Percentiles rank a stretch among this genome's conserved stretches.
Evolutionary conservation across 2,329 filamentous ascomycete genomes (phyloP).

Genomic region (Lecanosticta acicola): DNA sequence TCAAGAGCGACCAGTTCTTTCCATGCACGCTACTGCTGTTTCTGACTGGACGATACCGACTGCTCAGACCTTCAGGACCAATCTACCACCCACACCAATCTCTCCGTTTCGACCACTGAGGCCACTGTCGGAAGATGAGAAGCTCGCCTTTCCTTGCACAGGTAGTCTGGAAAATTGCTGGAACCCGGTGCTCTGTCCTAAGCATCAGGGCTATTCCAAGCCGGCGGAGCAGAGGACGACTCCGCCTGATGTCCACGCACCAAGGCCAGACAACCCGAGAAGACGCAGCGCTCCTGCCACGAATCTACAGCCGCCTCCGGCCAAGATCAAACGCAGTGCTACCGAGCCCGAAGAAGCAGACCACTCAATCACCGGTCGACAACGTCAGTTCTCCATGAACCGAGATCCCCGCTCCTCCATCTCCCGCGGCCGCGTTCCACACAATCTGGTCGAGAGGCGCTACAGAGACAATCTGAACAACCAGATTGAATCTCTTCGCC

Average conservation of each 20-base stretch:
- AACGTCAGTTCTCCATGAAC: slow-evolving; percentile 2
- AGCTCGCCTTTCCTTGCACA: slow-evolving; percentile 16
- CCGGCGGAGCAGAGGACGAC: background rate
- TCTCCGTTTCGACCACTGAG: slow-evolving; percentile 15
- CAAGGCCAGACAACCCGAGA: too few relatives aligned
- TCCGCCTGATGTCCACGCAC: too few relatives aligned
- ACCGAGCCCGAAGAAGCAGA: slow-evolving; percentile 10
- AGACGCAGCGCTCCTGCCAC: slow-evolving; percentile 10
- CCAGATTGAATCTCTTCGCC: slow-evolving; percentile 39
- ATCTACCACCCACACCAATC: slow-evolving; percentile 16
- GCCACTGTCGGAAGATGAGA: slow-evolving; percentile 15
- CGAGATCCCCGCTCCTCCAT: slow-evolving; percentile 5
- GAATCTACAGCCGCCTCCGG: slow-evolving; percentile 6
- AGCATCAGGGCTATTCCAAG: slow-evolving; percentile 12
- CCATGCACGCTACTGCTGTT: slow-evolving; percentile 4
- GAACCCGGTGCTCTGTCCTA: slow-evolving; percentile 17
- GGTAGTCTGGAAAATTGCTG: slow-evolving; percentile 15
- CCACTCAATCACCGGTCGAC: slow-evolving; percentile 1
- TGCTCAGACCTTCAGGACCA: slow-evolving; percentile 9
- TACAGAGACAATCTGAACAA: slow-evolving; percentile 45
- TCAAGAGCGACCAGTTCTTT: slow-evolving; percentile 9
- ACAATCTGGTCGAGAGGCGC: slow-evolving; percentile 44
- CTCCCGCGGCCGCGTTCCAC: slow-evolving; percentile 22
- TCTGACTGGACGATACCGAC: slow-evolving; percentile 10
- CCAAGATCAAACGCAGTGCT: slow-evolving; percentile 15